Evolutionary conservation across 108 stramenopile species (phyloP).

Genomic region (Pseudonitzschia multiseries): DNA sequence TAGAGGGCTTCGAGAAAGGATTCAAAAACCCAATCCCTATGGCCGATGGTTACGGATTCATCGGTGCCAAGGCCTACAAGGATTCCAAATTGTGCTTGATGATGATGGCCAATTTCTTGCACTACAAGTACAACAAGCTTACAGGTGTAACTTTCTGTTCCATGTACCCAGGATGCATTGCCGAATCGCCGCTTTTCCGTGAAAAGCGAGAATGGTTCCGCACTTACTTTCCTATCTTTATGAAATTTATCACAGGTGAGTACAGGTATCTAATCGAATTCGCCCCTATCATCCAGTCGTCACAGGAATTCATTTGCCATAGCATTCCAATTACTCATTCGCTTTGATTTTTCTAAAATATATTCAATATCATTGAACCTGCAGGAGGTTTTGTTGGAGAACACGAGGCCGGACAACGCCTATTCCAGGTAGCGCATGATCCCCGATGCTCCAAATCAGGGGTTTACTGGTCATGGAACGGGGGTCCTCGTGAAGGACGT

Average conservation of each 20-base stretch:
- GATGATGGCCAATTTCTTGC: constrained; percentile 67
- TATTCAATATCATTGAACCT: background rate
- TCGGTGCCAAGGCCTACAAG: constrained; percentile 92
- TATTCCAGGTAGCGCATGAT: constrained; percentile 87
- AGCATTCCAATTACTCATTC: constrained; percentile 9
- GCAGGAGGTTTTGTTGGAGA: constrained; percentile 75
- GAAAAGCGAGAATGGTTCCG: constrained; percentile 82
- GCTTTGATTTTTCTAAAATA: background rate
- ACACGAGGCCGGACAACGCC: constrained; percentile 88
- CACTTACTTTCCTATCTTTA: constrained; percentile 74
- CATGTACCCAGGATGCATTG: constrained; percentile 83
- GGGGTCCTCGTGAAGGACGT: constrained; percentile 88
- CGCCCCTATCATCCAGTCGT: background rate
- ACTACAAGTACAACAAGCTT: constrained; percentile 66
- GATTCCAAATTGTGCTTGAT: constrained; percentile 84
- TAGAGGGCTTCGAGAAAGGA: constrained; percentile 85
- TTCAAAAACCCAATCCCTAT: constrained; percentile 83
- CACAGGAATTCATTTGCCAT: background rate
- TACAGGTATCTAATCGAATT: constrained; percentile 7
- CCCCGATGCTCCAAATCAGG: constrained; percentile 85
- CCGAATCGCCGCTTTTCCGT: constrained; percentile 72
- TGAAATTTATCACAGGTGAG: constrained; percentile 74
- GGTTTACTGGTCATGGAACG: constrained; percentile 98
- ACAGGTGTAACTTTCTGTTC: constrained; percentile 65
- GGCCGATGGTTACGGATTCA: constrained; percentile 90